A percentile compares a stretch with the other conserved stretches of the same genome.
These are phyloP conservation scores for Diaporthe sp. DNA, from an alignment of 2,329 filamentous ascomycete genomes.

Conservation along the genomic window DNA sequence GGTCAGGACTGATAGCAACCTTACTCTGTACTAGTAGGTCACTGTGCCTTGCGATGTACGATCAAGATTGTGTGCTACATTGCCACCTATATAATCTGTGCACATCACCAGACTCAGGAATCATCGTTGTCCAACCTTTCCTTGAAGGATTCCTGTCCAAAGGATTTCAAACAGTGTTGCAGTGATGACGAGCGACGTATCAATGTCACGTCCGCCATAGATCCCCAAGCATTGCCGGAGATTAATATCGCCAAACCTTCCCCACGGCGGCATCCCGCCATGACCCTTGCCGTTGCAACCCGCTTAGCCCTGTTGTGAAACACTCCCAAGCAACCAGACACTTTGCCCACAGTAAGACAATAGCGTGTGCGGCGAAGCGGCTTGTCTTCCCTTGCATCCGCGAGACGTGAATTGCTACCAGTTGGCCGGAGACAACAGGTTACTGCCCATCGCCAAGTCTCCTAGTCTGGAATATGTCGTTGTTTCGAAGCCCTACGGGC, in stretches of 20 bases:
- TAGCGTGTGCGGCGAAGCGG: background rate
- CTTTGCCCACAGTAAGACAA: background rate
- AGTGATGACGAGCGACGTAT: background rate
- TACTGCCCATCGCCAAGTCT: background rate
- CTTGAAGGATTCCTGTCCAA: background rate
- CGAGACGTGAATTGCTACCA: constrained; percentile 18
- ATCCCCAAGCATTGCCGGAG: constrained; percentile 1
- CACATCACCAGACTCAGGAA: background rate
- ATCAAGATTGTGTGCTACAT: background rate
- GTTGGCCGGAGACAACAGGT: background rate
- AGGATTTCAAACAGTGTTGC: background rate
- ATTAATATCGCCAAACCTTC: constrained; percentile 18
- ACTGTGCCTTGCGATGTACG: background rate
- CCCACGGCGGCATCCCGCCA: background rate
- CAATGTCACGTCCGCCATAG: background rate
- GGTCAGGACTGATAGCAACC: background rate
- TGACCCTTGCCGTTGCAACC: background rate
- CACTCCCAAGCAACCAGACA: constrained; percentile 11
- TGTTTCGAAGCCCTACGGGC: constrained; percentile 16
- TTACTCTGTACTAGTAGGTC: background rate
- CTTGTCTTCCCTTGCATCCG: constrained; percentile 13
- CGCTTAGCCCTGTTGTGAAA: constrained; percentile 15
- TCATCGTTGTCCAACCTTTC: background rate
- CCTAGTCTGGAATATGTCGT: background rate
- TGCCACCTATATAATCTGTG: background rate